phyloP scores from a whole-genome alignment of 441 rosid genomes.

The Aleurites moluccanus region DNA sequence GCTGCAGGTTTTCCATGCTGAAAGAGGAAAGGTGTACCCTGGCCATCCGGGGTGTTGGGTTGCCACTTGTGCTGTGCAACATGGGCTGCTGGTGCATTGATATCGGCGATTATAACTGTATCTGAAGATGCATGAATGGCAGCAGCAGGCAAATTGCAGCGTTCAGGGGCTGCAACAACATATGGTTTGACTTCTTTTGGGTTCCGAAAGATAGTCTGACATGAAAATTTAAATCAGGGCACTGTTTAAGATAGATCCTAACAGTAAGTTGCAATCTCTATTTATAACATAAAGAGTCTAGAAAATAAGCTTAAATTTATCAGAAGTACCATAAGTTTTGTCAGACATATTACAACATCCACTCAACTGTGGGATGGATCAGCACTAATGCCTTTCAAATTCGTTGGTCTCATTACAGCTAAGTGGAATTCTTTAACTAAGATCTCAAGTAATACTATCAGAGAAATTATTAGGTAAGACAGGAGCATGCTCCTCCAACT shows the following conservation, averaged over 20 bases:
- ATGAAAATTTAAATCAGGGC: constrained; percentile 28
- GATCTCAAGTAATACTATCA: background rate
- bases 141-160: constrained; percentile 97
- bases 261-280: constrained; percentile 11
- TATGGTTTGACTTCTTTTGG: constrained; percentile 87
- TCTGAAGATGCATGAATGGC: constrained; percentile 91
- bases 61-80: constrained; percentile 97
- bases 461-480: too few relatives aligned
- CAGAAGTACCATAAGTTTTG: background rate
- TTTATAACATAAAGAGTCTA: background rate
- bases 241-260: constrained; percentile 12
- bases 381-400: background rate
- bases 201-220: constrained; percentile 92
- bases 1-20: constrained; percentile 78
- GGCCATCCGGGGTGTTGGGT: constrained; percentile 96
- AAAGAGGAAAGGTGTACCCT: constrained; percentile 93
- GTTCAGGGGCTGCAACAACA: constrained; percentile 73
- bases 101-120: constrained; percentile 71
- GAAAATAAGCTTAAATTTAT: background rate
- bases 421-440: background rate
- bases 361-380: constrained; percentile 6
- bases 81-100: constrained; percentile 92
- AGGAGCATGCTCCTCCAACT: too few relatives aligned
- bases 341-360: background rate
- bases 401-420: constrained; percentile 1